phyloP scores from a whole-genome alignment of 129 eudicot genomes.

The Centrapalus pauciflorus region DNA sequence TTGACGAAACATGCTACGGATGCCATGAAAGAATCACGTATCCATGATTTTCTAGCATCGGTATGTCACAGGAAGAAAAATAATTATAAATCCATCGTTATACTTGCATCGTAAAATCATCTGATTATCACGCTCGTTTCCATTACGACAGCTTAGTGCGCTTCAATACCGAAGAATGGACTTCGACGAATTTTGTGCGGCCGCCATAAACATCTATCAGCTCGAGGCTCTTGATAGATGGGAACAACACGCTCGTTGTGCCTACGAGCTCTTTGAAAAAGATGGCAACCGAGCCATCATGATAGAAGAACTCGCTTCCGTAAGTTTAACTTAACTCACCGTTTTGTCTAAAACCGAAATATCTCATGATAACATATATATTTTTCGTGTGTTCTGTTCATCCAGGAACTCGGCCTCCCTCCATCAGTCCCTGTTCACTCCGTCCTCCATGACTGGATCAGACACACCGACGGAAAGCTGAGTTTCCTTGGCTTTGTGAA shows the following conservation, averaged over 20 bases:
- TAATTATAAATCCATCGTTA: neutral
- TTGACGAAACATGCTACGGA: slow-evolving; percentile 83
- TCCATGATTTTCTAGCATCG: slow-evolving; percentile 71
- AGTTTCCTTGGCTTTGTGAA: slow-evolving; percentile 94
- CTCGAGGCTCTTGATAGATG: slow-evolving; percentile 91
- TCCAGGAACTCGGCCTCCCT: slow-evolving; percentile 88
- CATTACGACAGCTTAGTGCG: slow-evolving; percentile 60
- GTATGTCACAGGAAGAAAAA: slow-evolving; percentile 30
- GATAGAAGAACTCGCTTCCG: slow-evolving; percentile 95
- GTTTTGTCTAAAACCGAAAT: neutral
- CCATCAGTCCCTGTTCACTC: slow-evolving; percentile 93
- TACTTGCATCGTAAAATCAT: neutral
- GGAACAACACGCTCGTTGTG: slow-evolving; percentile 95
- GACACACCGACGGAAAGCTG: slow-evolving; percentile 94
- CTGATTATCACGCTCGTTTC: neutral
- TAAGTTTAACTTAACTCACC: slow-evolving; percentile 33
- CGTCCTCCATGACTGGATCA: slow-evolving; percentile 89
- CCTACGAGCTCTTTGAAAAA: slow-evolving; percentile 86
- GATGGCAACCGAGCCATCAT: slow-evolving; percentile 85
- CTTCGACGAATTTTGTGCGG: slow-evolving; percentile 96
- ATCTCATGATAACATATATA: neutral
- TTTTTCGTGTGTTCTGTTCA: neutral
- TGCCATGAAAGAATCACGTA: slow-evolving; percentile 93
- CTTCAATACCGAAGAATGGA: slow-evolving; percentile 89
- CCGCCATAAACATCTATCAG: slow-evolving; percentile 77